phyloP scores from a whole-genome alignment of 768 basidiomycete species.

The Rhizopogon sp. region DNA sequence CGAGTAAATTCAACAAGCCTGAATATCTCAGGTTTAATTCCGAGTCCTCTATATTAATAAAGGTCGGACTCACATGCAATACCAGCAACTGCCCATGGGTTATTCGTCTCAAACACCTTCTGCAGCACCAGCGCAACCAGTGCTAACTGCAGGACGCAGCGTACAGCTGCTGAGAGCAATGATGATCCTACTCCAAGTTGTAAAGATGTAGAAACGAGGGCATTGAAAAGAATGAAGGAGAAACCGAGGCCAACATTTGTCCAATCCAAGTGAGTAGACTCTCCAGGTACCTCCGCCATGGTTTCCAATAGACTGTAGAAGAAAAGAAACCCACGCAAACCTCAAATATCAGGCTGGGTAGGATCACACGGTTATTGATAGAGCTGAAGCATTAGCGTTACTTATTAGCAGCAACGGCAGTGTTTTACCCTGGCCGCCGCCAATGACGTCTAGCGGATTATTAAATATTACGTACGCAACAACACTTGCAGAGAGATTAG shows the following conservation, averaged over 20 bases:
- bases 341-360: background rate
- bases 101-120: slow-evolving; percentile 70
- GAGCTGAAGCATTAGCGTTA: background rate
- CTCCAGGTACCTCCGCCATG: slow-evolving; percentile 27
- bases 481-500: too few relatives aligned
- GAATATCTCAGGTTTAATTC: background rate
- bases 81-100: slow-evolving; percentile 67
- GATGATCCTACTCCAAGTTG: slow-evolving; percentile 66
- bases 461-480: too few relatives aligned
- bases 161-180: slow-evolving; percentile 60
- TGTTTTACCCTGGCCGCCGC: background rate
- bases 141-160: slow-evolving; percentile 77
- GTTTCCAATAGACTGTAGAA: background rate
- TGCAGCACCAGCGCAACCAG: slow-evolving; percentile 68
- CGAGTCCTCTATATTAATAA: background rate
- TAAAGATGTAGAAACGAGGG: slow-evolving; percentile 56
- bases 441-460: background rate
- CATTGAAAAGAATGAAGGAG: slow-evolving; percentile 71
- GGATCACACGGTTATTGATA: background rate
- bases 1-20: slow-evolving; percentile 72
- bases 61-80: slow-evolving; percentile 58
- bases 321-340: background rate
- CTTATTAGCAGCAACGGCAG: too few relatives aligned
- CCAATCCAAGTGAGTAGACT: slow-evolving; percentile 47
- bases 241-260: slow-evolving; percentile 73